phyloP scores from a whole-genome alignment of 2,329 filamentous ascomycete genomes.

The Cordyceps cicadae region DNA sequence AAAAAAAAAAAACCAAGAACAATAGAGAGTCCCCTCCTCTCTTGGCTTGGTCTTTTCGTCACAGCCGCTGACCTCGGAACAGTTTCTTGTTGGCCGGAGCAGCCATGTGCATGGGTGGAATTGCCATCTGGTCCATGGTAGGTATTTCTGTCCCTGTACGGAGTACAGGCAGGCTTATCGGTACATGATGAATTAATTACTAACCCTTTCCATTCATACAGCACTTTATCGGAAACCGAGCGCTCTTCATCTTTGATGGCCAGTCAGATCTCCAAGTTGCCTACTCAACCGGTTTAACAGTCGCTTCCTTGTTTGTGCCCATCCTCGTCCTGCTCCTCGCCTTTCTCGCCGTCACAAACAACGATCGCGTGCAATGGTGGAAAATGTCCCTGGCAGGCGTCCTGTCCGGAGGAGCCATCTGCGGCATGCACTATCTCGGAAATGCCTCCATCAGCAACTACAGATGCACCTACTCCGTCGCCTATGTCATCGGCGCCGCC shows the following conservation, averaged over 20 bases:
- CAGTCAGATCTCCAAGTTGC: constrained; percentile 57
- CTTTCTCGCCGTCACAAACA: constrained; percentile 60
- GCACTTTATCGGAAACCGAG: constrained; percentile 79
- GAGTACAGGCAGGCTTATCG: no score
- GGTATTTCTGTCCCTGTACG: constrained; percentile 14
- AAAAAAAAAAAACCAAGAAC: background rate
- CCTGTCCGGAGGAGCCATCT: constrained; percentile 66
- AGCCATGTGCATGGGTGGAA: constrained; percentile 63
- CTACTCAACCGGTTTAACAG: constrained; percentile 65
- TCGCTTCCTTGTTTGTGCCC: constrained; percentile 71
- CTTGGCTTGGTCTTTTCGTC: background rate
- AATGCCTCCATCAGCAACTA: constrained; percentile 79
- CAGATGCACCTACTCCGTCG: constrained; percentile 48
- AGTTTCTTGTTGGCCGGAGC: constrained; percentile 57
- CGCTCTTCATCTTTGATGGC: constrained; percentile 62
- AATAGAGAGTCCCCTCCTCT: background rate
- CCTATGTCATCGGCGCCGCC: constrained; percentile 58
- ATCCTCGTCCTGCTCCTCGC: constrained; percentile 65
- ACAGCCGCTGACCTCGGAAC: background rate
- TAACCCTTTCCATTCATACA: constrained; percentile 22
- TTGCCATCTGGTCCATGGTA: constrained; percentile 66
- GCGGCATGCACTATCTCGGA: constrained; percentile 83
- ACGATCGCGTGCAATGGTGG: constrained; percentile 47
- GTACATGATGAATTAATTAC: background rate
- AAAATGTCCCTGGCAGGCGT: constrained; percentile 56